Conservation (phyloP, 768 basidiomycete species). For the Scleroderma citrinum region DNA sequence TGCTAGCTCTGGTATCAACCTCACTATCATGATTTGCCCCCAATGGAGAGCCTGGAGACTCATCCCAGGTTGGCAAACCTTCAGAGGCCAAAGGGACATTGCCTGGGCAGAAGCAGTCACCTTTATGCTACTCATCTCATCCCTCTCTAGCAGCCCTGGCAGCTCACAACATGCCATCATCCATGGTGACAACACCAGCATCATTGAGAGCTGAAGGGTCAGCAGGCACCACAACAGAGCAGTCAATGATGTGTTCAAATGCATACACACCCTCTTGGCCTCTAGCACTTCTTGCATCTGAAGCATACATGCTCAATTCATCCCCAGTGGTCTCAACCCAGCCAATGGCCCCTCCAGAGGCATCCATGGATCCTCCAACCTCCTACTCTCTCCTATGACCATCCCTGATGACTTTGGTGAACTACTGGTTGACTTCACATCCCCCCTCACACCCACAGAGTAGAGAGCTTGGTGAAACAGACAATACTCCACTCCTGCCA, state of each 20-base stretch:
- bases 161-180: slow-evolving; percentile 5
- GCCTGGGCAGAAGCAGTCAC: slow-evolving; percentile 15
- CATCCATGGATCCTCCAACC: not conserved
- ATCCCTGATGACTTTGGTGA: slow-evolving; percentile 3
- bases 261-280: not conserved
- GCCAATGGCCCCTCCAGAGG: slow-evolving; percentile 18
- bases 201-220: slow-evolving; percentile 10
- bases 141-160: not conserved
- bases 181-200: slow-evolving; percentile 7
- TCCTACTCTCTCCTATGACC: slow-evolving; percentile 8
- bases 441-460: not conserved
- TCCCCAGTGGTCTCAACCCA: slow-evolving; percentile 17
- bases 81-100: slow-evolving; percentile 1
- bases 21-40: slow-evolving; percentile 3
- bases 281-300: not conserved
- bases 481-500: not conserved
- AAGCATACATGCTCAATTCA: slow-evolving; percentile 9
- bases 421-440: not conserved
- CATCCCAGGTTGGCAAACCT: slow-evolving; percentile 6
- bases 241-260: slow-evolving; percentile 10
- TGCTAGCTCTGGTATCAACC: slow-evolving; percentile 8
- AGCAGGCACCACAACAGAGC: slow-evolving; percentile 4
- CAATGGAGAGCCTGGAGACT: too few relatives aligned
- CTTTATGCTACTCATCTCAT: slow-evolving; percentile 8
- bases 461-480: not conserved